Evolutionary conservation across 2,329 filamentous ascomycete genomes (phyloP).

Genomic region (Dryadomyces quercivorus): DNA sequence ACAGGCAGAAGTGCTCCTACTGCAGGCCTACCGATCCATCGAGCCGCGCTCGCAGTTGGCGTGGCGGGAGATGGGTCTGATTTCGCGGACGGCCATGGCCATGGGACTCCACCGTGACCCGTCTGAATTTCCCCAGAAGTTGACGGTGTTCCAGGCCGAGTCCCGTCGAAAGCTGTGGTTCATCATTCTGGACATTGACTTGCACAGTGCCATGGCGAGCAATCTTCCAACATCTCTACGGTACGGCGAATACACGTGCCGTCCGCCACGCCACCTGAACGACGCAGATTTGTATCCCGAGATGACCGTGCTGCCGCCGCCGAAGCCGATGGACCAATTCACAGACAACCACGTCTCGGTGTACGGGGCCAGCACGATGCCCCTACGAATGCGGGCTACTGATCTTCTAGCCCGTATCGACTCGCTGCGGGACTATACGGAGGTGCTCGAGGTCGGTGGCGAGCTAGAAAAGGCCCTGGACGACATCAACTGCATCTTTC

Average conservation of each 20-base stretch:
- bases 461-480: constrained; percentile 41
- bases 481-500: constrained; percentile 40
- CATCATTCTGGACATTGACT: constrained; percentile 43
- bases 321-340: constrained; percentile 36
- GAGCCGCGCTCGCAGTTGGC: constrained; percentile 34
- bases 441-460: constrained; percentile 39
- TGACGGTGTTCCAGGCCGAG: constrained; percentile 39
- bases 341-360: constrained; percentile 43
- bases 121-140: constrained; percentile 33
- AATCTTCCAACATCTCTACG: constrained; percentile 38
- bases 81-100: constrained; percentile 45
- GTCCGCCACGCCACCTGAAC: constrained; percentile 39
- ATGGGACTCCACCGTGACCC: constrained; percentile 48
- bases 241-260: constrained; percentile 41
- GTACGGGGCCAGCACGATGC: constrained; percentile 38
- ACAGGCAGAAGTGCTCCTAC: constrained; percentile 40
- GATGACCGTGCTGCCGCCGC: constrained; percentile 34
- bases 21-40: constrained; percentile 40
- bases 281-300: constrained; percentile 35
- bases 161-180: constrained; percentile 43
- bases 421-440: constrained; percentile 37
- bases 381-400: constrained; percentile 35
- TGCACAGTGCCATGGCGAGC: constrained; percentile 40
- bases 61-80: constrained; percentile 42
- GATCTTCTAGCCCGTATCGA: constrained; percentile 39